Conservation (phyloP, 2,329 filamentous ascomycete genomes). For the Rasamsonia emersonii region DNA sequence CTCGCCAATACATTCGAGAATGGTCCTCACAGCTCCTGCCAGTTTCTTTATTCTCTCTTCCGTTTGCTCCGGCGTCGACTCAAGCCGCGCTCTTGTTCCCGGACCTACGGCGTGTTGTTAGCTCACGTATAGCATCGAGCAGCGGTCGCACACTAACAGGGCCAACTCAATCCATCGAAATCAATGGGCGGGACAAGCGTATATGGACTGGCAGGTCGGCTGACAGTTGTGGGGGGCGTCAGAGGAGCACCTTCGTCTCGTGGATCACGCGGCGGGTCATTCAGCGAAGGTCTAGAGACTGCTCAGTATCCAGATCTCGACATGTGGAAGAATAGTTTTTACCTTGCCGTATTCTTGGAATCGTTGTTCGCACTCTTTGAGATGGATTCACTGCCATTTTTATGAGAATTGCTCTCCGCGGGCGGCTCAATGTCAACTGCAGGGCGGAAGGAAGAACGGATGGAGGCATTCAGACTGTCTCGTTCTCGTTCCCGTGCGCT, state of each 20-base stretch:
- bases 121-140: neutral
- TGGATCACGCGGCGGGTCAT: constrained; percentile 45
- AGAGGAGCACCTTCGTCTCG: constrained; percentile 43
- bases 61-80: constrained; percentile 50
- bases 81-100: constrained; percentile 43
- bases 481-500: constrained; percentile 48
- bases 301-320: constrained; percentile 1
- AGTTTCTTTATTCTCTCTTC: constrained; percentile 51
- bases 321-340: constrained; percentile 7
- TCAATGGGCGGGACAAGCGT: constrained; percentile 43
- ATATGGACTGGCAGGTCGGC: constrained; percentile 43
- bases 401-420: constrained; percentile 11
- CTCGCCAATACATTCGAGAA: constrained; percentile 58
- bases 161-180: constrained; percentile 45
- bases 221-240: constrained; percentile 44
- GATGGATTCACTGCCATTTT: constrained; percentile 12
- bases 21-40: constrained; percentile 54
- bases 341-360: constrained; percentile 18
- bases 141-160: constrained; percentile 31
- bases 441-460: constrained; percentile 46
- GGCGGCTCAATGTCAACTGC: constrained; percentile 22
- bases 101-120: constrained; percentile 24
- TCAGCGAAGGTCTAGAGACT: constrained; percentile 29
- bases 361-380: constrained; percentile 9
- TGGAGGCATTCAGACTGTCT: constrained; percentile 50